phyloP scores from a whole-genome alignment of 2,329 filamentous ascomycete species.

The Penicillium psychrosexuale region DNA sequence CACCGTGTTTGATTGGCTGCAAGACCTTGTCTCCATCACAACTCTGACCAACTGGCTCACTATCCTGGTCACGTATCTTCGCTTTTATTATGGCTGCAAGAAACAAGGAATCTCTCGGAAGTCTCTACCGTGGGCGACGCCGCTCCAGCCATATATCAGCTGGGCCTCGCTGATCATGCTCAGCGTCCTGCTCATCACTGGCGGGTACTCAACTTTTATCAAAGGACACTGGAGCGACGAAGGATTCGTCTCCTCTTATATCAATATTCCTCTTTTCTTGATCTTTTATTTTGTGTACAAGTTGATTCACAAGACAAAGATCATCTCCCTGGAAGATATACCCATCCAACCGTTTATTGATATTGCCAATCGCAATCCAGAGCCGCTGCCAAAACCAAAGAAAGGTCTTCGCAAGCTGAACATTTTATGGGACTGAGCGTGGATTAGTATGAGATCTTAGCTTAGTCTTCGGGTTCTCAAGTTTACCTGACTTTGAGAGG shows the following conservation, averaged over 20 bases:
- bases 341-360: background rate
- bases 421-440: background rate
- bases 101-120: background rate
- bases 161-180: background rate
- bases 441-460: background rate
- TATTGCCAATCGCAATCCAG: background rate
- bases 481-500: background rate
- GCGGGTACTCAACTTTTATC: constrained; percentile 10
- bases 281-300: background rate
- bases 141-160: background rate
- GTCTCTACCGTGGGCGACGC: background rate
- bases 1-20: constrained; percentile 7
- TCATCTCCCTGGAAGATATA: background rate
- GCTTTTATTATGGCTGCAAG: background rate
- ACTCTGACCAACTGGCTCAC: constrained; percentile 2
- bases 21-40: background rate
- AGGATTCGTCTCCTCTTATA: constrained; percentile 56
- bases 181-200: background rate
- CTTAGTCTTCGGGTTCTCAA: too few relatives aligned
- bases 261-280: constrained; percentile 55
- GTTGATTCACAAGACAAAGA: background rate
- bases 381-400: background rate
- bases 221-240: constrained; percentile 47
- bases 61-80: background rate
- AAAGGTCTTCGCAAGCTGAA: background rate